phyloP scores from a whole-genome alignment of 2,329 filamentous ascomycete genomes.

The Purpureocillium takamizusanense region DNA sequence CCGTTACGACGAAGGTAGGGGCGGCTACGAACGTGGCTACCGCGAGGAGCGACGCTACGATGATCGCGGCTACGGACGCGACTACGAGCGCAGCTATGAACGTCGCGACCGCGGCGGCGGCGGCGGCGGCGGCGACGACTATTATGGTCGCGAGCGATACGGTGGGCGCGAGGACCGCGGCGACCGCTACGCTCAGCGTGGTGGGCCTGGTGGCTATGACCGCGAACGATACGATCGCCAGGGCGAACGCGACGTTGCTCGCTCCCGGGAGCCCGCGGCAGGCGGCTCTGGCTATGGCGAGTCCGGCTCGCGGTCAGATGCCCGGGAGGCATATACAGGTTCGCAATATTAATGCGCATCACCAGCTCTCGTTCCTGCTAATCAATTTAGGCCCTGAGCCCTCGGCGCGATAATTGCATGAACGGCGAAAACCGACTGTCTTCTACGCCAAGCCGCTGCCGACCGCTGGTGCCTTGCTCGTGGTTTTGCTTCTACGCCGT shows the following conservation, averaged over 20 bases:
- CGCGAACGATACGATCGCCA: constrained; percentile 39
- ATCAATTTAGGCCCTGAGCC: constrained; percentile 21
- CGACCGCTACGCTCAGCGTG: constrained; percentile 30
- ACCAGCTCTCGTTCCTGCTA: constrained; percentile 13
- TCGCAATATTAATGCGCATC: constrained; percentile 15
- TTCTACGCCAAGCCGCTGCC: background rate
- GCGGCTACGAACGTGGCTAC: constrained; percentile 41
- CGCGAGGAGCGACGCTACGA: constrained; percentile 37
- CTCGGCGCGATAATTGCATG: constrained; percentile 12
- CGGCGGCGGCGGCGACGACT: no score
- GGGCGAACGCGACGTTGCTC: constrained; percentile 29
- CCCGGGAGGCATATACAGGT: constrained; percentile 35
- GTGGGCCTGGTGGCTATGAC: constrained; percentile 34
- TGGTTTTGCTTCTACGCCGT: constrained; percentile 15
- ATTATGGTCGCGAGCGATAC: constrained; percentile 27
- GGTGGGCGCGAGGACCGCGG: constrained; percentile 36
- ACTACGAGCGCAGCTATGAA: constrained; percentile 48
- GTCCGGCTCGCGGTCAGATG: constrained; percentile 31
- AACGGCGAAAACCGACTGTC: constrained; percentile 3
- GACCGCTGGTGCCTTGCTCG: background rate
- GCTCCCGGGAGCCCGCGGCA: constrained; percentile 28
- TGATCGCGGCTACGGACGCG: constrained; percentile 40
- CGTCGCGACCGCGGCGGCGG: constrained; percentile 36
- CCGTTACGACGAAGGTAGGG: constrained; percentile 33
- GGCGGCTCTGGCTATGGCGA: constrained; percentile 30